Base-by-base conservation (phyloP, 805 yeast genomes). In the Metschnikowia dekortorum region DNA sequence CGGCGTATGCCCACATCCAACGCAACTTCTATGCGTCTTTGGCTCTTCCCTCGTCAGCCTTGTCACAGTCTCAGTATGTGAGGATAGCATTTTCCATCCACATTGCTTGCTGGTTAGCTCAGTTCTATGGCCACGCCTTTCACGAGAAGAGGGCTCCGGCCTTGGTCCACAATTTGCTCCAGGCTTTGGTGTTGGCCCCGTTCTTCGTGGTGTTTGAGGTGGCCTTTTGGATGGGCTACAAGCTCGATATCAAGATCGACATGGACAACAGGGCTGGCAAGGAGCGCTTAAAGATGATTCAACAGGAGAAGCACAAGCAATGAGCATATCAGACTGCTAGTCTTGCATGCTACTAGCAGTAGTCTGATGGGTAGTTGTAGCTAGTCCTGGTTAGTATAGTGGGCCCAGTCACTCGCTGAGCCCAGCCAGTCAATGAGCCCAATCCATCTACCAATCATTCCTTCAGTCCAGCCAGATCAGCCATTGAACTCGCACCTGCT, bases 151-250 rank as follows among this genome's bases (percentile, higher is more conserved):
- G 89, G 39, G 87, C 90, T 0, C 99, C 99, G 0, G 97, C 98
- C 0, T 67, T 92, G 47, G 65, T 89, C 38, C 96, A 91, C 60
- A 91, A 85, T 62, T 70, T 89, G 41, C 69, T 84, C 5, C 97
- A 90, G 62, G 94, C 97, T 4, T 65, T 92, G 16, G 89, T 92
- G 0, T 72, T 91, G 54, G 98, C 98, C 0, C 98, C 98, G 1
- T 89, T 81, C 61, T 91, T 92, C 64, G 96, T 90, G 4, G 71
- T 84, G 11, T 88, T 84, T 64, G 98, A 94, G 65, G 61, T 85
- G 2, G 75, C 87, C 11, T 88, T 89, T 59, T 65, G 70, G 49
- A 58, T 83, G n/a, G 97, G 97, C 0, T 78, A 69, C 60, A 74
- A 81, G 57, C 66, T 66, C 47, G 80, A 77, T 29, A 65, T 85